phyloP scores from a whole-genome alignment of 192 early-diverging fungal genomes.

The Coemansia sp. region DNA sequence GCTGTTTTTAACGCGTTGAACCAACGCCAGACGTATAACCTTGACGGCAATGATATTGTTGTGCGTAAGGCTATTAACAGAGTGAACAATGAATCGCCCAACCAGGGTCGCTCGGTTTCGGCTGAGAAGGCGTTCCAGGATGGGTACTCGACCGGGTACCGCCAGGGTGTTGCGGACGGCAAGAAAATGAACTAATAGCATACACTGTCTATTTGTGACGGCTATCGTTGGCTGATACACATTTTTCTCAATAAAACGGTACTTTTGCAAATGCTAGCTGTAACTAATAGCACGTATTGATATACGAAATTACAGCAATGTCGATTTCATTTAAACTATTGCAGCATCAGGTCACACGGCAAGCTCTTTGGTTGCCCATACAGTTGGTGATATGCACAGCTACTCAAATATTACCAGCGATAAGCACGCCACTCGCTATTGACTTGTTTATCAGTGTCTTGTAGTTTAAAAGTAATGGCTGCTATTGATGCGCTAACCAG shows the following conservation, averaged over 20 bases:
- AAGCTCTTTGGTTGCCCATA: neutral
- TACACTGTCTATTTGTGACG: too few species aligned
- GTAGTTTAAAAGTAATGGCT: neutral
- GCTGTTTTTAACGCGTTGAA: constrained; percentile 7
- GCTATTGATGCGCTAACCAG: neutral
- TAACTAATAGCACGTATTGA: too few species aligned
- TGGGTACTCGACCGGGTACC: constrained; percentile 1
- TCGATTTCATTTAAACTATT: neutral
- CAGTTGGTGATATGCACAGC: neutral
- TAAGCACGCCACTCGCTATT: neutral
- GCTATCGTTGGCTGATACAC: too few species aligned
- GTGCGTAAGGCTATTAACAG: neutral
- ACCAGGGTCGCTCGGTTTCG: too few species aligned
- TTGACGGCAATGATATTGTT: neutral
- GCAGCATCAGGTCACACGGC: neutral
- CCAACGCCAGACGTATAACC: too few species aligned
- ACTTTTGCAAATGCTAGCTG: too few species aligned
- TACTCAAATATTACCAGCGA: neutral
- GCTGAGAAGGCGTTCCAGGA: neutral
- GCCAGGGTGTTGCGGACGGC: constrained; percentile 24
- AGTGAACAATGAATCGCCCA: too few species aligned
- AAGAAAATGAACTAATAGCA: neutral
- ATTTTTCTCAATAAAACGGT: too few species aligned
- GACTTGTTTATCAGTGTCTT: neutral
- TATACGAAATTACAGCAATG: too few species aligned